phyloP scores from a whole-genome alignment of 2,329 filamentous ascomycete genomes.

The Ceratocystis albifundus region DNA sequence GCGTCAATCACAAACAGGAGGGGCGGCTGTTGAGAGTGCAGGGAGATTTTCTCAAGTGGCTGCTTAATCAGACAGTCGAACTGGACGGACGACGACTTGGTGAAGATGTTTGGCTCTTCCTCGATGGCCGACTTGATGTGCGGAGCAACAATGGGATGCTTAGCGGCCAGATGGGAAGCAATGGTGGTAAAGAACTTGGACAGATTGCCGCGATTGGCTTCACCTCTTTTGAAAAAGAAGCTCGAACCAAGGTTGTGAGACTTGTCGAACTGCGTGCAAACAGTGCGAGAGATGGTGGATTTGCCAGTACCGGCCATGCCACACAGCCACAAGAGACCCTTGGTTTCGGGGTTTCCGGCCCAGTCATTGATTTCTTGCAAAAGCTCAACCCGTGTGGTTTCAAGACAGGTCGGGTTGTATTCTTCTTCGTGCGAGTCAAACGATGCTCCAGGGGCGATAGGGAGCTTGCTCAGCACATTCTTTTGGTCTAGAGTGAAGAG shows the following conservation, averaged over 20 bases:
- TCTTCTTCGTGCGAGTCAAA: constrained; percentile 32
- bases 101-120: not conserved
- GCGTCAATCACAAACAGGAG: not conserved
- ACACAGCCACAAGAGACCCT: constrained; percentile 32
- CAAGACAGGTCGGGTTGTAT: constrained; percentile 29
- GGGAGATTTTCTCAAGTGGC: not conserved
- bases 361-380: constrained; percentile 28
- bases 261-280: constrained; percentile 25
- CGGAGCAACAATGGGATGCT: not conserved
- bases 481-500: not conserved
- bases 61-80: not conserved
- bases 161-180: constrained; percentile 28
- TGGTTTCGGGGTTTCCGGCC: constrained; percentile 25
- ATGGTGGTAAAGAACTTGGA: constrained; percentile 34
- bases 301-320: constrained; percentile 34
- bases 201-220: constrained; percentile 31
- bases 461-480: not conserved
- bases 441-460: constrained; percentile 25
- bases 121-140: not conserved
- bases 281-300: constrained; percentile 31
- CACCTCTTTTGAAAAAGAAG: constrained; percentile 38
- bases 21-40: not conserved
- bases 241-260: constrained; percentile 28
- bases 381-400: constrained; percentile 29
- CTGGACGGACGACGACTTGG: not conserved